A percentile compares a stretch with the other conserved stretches of the same genome.
These are phyloP conservation scores for Chaetomium tenue DNA, from an alignment of 495 filamentous ascomycete species.

Conservation along the genomic window DNA sequence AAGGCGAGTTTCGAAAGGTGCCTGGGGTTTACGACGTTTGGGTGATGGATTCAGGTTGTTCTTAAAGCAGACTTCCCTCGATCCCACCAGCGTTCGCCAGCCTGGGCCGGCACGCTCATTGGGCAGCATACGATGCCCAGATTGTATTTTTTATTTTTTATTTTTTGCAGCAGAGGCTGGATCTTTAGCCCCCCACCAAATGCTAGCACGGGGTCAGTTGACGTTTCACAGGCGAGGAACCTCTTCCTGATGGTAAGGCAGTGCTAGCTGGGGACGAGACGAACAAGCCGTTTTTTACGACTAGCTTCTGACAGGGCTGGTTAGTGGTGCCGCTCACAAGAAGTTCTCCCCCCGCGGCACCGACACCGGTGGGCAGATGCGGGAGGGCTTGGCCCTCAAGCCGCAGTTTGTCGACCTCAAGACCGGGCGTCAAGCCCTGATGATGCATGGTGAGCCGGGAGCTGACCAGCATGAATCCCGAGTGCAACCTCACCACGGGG, in stretches of 20 bases:
- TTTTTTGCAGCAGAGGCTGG: too few relatives aligned
- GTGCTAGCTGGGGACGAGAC: neutral
- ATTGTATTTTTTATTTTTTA: too few relatives aligned
- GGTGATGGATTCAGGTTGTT: neutral
- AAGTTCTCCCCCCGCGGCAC: conserved; percentile 7
- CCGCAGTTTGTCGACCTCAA: conserved; percentile 10
- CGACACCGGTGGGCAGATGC: conserved; percentile 13
- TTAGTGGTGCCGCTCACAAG: neutral
- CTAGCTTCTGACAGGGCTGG: neutral
- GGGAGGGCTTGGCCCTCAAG: conserved; percentile 5
- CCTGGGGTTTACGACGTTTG: neutral
- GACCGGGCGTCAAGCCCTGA: conserved; percentile 17
- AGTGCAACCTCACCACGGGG: conserved; percentile 24
- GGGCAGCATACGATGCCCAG: conserved; percentile 5
- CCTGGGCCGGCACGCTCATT: neutral
- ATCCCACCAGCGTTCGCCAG: neutral
- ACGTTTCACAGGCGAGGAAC: neutral
- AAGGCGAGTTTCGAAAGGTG: neutral
- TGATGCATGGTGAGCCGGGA: conserved; percentile 18
- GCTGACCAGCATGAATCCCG: conserved; percentile 14
- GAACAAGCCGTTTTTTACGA: neutral
- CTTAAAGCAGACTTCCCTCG: neutral
- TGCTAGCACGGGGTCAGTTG: neutral
- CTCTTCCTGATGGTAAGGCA: neutral
- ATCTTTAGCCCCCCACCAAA: too few relatives aligned